These are phyloP conservation scores for Canavalia ensiformis DNA, from an alignment of 306 rosid species.

Conservation along the genomic window DNA sequence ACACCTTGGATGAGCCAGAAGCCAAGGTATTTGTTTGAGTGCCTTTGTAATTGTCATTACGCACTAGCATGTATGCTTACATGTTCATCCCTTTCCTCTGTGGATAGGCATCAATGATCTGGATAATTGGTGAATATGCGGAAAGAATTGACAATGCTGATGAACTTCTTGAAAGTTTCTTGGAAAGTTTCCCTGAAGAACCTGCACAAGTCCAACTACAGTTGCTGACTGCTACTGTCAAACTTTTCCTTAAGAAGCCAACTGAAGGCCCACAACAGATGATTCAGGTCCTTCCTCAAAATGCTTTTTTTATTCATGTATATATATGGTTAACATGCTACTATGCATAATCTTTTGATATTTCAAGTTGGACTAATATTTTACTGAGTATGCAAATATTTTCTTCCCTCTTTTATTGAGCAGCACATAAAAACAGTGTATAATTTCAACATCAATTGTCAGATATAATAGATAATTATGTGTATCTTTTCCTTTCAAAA, in stretches of 20 bases:
- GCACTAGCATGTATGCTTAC: constrained; percentile 19
- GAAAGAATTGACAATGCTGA: constrained; percentile 98
- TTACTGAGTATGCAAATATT: constrained; percentile 4
- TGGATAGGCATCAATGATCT: constrained; percentile 89
- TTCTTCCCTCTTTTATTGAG: constrained; percentile 2
- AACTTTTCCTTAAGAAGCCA: constrained; percentile 95
- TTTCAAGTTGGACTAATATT: constrained; percentile 25
- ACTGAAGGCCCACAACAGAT: constrained; percentile 96
- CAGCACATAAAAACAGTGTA: background rate
- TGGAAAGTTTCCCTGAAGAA: constrained; percentile 85
- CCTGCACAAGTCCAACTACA: constrained; percentile 97
- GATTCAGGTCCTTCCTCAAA: constrained; percentile 77
- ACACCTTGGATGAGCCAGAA: constrained; percentile 95
- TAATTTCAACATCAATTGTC: constrained; percentile 1
- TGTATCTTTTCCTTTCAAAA: background rate
- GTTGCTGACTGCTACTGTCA: constrained; percentile 92
- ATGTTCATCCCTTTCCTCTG: constrained; percentile 28
- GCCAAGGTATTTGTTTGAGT: constrained; percentile 74
- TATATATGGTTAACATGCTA: constrained; percentile 21
- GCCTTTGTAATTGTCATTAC: constrained; percentile 19
- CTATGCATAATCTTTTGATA: background rate
- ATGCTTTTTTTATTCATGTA: constrained; percentile 31
- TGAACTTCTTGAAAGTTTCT: constrained; percentile 94
- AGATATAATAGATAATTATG: background rate
- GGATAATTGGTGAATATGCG: constrained; percentile 97